phyloP scores from a whole-genome alignment of 2,329 filamentous ascomycete genomes.

The Phialemonium atrogriseum region DNA sequence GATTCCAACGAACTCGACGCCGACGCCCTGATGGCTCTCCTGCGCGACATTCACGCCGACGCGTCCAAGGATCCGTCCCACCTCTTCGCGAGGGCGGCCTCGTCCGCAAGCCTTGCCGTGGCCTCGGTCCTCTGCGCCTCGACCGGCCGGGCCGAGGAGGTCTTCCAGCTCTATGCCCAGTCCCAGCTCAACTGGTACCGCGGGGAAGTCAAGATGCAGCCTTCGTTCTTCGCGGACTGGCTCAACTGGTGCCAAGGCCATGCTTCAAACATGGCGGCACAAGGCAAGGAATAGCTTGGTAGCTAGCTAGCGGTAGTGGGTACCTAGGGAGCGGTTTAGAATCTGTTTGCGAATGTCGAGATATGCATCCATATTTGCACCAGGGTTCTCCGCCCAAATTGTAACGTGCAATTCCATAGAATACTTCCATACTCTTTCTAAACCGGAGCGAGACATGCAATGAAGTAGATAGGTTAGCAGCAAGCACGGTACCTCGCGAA shows the following conservation, averaged over 20 bases:
- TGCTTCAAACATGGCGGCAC: constrained; percentile 6
- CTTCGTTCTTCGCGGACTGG: constrained; percentile 63
- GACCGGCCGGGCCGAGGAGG: constrained; percentile 43
- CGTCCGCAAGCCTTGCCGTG: constrained; percentile 61
- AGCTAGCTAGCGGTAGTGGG: neutral
- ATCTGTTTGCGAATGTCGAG: no score
- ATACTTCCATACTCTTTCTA: no score
- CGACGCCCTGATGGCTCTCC: constrained; percentile 41
- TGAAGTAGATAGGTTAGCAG: no score
- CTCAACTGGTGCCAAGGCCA: constrained; percentile 53
- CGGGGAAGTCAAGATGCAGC: constrained; percentile 51
- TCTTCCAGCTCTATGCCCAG: constrained; percentile 56
- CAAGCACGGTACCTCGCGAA: no score
- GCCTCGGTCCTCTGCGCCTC: constrained; percentile 50
- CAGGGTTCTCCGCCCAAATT: no score
- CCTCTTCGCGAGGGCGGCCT: constrained; percentile 66
- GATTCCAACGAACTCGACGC: constrained; percentile 32
- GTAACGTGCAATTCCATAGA: no score
- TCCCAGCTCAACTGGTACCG: constrained; percentile 53
- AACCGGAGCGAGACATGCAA: no score
- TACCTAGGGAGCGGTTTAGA: no score
- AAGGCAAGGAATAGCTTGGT: neutral
- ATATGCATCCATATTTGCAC: no score
- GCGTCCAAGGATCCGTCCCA: constrained; percentile 56
- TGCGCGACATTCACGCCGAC: constrained; percentile 62